Evolutionary conservation across 2,329 filamentous ascomycete genomes (phyloP).

Genomic region (Colletotrichum orchidophilum): DNA sequence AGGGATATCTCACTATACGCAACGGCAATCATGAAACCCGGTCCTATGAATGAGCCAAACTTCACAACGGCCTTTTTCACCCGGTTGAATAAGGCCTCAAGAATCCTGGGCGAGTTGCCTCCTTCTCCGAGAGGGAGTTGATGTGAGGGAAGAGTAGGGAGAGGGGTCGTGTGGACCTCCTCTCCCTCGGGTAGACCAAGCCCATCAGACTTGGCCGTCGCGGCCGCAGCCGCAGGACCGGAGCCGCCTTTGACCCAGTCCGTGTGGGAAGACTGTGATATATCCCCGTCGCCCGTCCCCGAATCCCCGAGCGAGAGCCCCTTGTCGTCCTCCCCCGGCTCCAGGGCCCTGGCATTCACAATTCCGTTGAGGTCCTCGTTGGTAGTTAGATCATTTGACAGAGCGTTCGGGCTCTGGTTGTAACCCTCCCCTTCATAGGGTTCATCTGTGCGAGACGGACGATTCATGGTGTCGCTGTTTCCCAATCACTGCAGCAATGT

Average conservation of each 20-base stretch:
- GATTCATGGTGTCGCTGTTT: conserved; percentile 27
- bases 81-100: neutral
- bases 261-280: neutral
- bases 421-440: conserved; percentile 42
- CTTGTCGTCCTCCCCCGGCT: neutral
- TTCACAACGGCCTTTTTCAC: conserved; percentile 49
- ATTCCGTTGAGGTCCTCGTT: conserved; percentile 55
- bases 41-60: conserved; percentile 69
- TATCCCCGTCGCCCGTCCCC: neutral
- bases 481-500: too few relatives aligned
- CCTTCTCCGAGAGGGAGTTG: neutral
- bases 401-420: conserved; percentile 58
- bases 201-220: conserved; percentile 14
- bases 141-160: conserved; percentile 24
- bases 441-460: conserved; percentile 35
- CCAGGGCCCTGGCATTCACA: conserved; percentile 43
- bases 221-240: neutral
- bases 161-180: conserved; percentile 19
- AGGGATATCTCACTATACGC: conserved; percentile 59
- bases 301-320: neutral
- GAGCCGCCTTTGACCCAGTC: neutral
- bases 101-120: neutral
- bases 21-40: conserved; percentile 72
- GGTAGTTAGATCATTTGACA: conserved; percentile 58
- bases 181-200: conserved; percentile 31